A percentile compares a stretch with the other conserved stretches of the same genome.
These are phyloP conservation scores for Vaucheria bursata DNA, from an alignment of 352 stramenopile genomes.

Conservation along the genomic window DNA sequence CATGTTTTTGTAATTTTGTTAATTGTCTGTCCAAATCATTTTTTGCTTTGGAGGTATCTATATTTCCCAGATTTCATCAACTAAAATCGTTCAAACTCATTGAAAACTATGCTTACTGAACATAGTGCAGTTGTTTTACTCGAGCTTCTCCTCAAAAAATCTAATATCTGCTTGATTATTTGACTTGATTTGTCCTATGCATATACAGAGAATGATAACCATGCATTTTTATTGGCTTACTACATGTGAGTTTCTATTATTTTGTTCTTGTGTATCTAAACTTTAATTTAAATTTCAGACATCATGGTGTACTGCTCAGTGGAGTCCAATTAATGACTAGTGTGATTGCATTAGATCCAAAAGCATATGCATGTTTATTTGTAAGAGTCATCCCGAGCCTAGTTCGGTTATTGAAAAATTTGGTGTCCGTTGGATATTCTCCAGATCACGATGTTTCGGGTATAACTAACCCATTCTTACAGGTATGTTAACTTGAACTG, in stretches of 20 bases:
- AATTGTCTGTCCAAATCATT: too few relatives aligned
- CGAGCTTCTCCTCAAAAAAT: too few relatives aligned
- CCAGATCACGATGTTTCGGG: constrained; percentile 96
- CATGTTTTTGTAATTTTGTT: too few relatives aligned
- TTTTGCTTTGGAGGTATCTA: too few relatives aligned
- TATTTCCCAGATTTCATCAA: too few relatives aligned
- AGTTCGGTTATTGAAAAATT: constrained; percentile 81
- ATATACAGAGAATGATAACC: too few relatives aligned
- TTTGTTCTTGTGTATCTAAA: constrained; percentile 7
- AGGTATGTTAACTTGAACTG: constrained; percentile 52
- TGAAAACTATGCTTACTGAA: too few relatives aligned
- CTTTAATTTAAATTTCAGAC: constrained; percentile 66
- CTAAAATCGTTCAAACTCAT: too few relatives aligned
- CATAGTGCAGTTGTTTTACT: too few relatives aligned
- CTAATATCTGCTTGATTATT: too few relatives aligned
- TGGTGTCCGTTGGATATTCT: constrained; percentile 92
- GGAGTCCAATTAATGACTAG: constrained; percentile 91
- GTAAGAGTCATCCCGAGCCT: constrained; percentile 55
- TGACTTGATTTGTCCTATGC: too few relatives aligned
- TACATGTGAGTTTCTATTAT: not conserved
- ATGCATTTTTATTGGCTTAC: too few relatives aligned
- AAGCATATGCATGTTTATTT: constrained; percentile 40
- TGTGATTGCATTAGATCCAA: constrained; percentile 67
- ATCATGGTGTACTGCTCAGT: constrained; percentile 93
- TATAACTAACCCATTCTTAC: constrained; percentile 96